Conservation (phyloP, 768 basidiomycete species). For the Rhodotorula kratochvilovae region DNA sequence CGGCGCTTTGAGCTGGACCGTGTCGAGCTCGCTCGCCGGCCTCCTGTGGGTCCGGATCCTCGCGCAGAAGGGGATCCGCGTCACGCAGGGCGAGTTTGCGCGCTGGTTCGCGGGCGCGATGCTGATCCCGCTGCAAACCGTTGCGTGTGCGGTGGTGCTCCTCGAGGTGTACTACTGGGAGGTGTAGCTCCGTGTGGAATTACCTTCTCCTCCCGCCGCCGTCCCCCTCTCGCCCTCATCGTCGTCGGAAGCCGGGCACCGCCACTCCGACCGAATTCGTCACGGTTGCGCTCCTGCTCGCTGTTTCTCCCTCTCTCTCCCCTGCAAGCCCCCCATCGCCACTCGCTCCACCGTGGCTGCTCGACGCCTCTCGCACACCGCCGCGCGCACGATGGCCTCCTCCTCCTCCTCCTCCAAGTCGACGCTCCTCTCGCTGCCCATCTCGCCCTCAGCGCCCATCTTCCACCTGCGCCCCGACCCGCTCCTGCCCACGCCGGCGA, state of each 20-base stretch:
- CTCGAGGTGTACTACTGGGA: conserved; percentile 59
- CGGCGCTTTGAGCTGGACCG: conserved; percentile 84
- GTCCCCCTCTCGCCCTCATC: too few relatives aligned
- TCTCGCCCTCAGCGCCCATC: conserved; percentile 30
- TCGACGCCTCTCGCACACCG: neutral
- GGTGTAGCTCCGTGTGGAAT: neutral
- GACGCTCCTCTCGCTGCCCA: conserved; percentile 26
- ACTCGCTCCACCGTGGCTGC: neutral
- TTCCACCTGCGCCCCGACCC: conserved; percentile 36
- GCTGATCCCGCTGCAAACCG: conserved; percentile 61
- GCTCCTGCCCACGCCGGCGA: conserved; percentile 24
- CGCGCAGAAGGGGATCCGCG: conserved; percentile 62
- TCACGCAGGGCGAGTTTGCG: conserved; percentile 64
- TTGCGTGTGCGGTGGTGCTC: conserved; percentile 65
- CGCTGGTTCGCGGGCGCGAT: conserved; percentile 63
- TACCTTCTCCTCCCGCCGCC: neutral
- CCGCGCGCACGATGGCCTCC: neutral
- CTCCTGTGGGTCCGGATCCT: conserved; percentile 76
- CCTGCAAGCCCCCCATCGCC: neutral
- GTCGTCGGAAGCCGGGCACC: neutral
- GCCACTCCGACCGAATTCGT: neutral
- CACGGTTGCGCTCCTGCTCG: neutral
- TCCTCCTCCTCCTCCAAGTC: neutral
- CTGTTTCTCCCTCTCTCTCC: too few relatives aligned
- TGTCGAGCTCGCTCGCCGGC: conserved; percentile 81